Base-by-base conservation (phyloP, 2,329 filamentous ascomycete genomes). In the Colletotrichum lentis region DNA sequence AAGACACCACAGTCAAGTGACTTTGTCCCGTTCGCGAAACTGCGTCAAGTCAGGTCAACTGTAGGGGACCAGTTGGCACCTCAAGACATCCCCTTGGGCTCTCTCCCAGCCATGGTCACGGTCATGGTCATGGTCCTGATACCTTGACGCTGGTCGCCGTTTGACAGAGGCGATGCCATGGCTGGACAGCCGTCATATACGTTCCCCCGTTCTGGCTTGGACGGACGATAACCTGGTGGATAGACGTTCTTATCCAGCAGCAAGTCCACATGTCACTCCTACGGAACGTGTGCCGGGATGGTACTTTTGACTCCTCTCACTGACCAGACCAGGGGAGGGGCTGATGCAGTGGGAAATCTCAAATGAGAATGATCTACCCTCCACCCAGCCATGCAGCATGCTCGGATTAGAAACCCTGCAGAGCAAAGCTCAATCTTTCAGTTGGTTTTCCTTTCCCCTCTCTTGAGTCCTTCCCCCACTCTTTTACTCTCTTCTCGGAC, bases 1-100 rank as follows among this genome's bases (percentile, higher is more conserved):
- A 41, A 66, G 55, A 65, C 62, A 55, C 14, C 7, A 18, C 14
- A 20, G 62, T 66, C 66, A 69, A 69, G 62, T 69, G 66, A 66
- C 50, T 41, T 41, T 67, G 31, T 61, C 43, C 37, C 54, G 18
- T 52, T 57, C 47, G 27, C 18, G 22, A 16, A 14, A 20, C 22
- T 35, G 43, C 4, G 24, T 57, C 54, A 50, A 49, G 37, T 50
- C 18, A 5, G 20, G 43, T 56, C 65, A 65, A 68, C 65, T 55
- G 62, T 46, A 55, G 39, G 20, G 12, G 37, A 12, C 27, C 41
- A 55, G 14, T 50, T n/a, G 55, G 37, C 50, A 39, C 44, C 22
- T 27, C 27, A 8, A 59, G n/a, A 60, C 57, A 31, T 35, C 31
- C 41, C 44, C 31, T 22, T 16, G 16, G 5, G 5, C n/a, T 47